phyloP scores from a whole-genome alignment of 495 filamentous ascomycete genomes.

The Hamigera avellanea region DNA sequence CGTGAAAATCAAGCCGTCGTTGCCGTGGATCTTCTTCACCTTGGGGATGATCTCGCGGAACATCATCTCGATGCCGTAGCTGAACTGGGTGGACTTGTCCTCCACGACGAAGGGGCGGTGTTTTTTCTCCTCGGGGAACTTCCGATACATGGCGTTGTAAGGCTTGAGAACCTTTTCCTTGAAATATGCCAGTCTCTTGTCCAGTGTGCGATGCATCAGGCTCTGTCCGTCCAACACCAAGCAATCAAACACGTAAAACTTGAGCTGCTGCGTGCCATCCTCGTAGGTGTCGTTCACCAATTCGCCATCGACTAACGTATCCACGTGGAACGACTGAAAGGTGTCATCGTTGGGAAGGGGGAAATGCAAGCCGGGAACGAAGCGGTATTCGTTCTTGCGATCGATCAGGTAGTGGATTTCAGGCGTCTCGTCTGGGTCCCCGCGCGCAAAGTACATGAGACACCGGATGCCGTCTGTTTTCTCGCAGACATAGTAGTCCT shows the following conservation, averaged over 20 bases:
- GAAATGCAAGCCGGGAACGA: constrained; percentile 66
- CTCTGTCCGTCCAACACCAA: constrained; percentile 67
- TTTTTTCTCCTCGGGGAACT: constrained; percentile 55
- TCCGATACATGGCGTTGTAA: constrained; percentile 57
- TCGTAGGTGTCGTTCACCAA: constrained; percentile 66
- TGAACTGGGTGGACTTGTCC: constrained; percentile 76
- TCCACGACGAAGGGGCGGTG: constrained; percentile 70
- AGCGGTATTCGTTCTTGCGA: constrained; percentile 94
- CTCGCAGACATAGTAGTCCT: constrained; percentile 95
- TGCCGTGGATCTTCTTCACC: constrained; percentile 65
- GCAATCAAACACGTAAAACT: constrained; percentile 89
- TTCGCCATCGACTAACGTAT: constrained; percentile 86
- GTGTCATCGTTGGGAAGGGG: constrained; percentile 50
- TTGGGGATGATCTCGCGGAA: constrained; percentile 73
- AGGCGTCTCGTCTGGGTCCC: constrained; percentile 33
- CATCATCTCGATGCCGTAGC: constrained; percentile 84
- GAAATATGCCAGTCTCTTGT: constrained; percentile 84
- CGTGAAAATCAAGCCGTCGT: constrained; percentile 95
- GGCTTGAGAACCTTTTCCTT: constrained; percentile 67
- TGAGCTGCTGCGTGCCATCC: constrained; percentile 52
- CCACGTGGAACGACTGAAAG: constrained; percentile 55
- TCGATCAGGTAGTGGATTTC: constrained; percentile 81
- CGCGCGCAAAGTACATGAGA: constrained; percentile 71
- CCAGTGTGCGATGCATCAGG: constrained; percentile 66
- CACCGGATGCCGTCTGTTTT: constrained; percentile 96